Evolutionary conservation across 2,329 filamentous ascomycete genomes (phyloP).

Genomic region (Kalmusia sp.): DNA sequence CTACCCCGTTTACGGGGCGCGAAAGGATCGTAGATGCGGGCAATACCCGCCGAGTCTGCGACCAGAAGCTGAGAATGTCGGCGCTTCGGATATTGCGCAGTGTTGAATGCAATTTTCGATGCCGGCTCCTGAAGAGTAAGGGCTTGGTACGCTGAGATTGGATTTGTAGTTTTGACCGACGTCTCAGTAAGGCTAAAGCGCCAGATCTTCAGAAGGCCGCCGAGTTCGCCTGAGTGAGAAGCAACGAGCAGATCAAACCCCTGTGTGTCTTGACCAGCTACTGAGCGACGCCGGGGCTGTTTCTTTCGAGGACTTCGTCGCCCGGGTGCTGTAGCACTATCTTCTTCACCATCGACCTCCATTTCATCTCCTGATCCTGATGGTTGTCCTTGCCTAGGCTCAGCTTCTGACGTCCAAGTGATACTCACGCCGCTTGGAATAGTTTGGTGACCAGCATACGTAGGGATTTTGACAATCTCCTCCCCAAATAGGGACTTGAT

Average conservation of each 20-base stretch:
- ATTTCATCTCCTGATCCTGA: slow-evolving; percentile 40
- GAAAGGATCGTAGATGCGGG: slow-evolving; percentile 65
- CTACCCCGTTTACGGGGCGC: slow-evolving; percentile 38
- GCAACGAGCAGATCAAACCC: slow-evolving; percentile 52
- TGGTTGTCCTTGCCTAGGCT: slow-evolving; percentile 23
- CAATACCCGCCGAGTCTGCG: slow-evolving; percentile 60
- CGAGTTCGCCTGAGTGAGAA: slow-evolving; percentile 49
- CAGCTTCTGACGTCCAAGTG: slow-evolving; percentile 55
- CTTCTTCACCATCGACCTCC: slow-evolving; percentile 41
- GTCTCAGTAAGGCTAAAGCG: slow-evolving; percentile 47
- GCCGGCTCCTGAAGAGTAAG: slow-evolving; percentile 58
- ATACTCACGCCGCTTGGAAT: slow-evolving; percentile 60
- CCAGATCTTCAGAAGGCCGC: slow-evolving; percentile 50
- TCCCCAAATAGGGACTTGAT: slow-evolving; percentile 47
- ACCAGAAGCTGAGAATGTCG: slow-evolving; percentile 64
- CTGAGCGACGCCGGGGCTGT: slow-evolving; percentile 30
- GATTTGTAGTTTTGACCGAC: slow-evolving; percentile 45
- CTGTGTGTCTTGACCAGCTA: slow-evolving; percentile 29
- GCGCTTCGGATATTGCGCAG: slow-evolving; percentile 58
- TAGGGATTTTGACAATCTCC: slow-evolving; percentile 56
- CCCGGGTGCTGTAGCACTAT: slow-evolving; percentile 22
- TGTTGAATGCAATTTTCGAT: slow-evolving; percentile 61
- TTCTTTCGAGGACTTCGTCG: slow-evolving; percentile 27
- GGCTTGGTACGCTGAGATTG: slow-evolving; percentile 53
- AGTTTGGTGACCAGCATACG: slow-evolving; percentile 57